Evolutionary conservation across 2,329 filamentous ascomycete genomes (phyloP).

Genomic region (Colletotrichum zoysiae): DNA sequence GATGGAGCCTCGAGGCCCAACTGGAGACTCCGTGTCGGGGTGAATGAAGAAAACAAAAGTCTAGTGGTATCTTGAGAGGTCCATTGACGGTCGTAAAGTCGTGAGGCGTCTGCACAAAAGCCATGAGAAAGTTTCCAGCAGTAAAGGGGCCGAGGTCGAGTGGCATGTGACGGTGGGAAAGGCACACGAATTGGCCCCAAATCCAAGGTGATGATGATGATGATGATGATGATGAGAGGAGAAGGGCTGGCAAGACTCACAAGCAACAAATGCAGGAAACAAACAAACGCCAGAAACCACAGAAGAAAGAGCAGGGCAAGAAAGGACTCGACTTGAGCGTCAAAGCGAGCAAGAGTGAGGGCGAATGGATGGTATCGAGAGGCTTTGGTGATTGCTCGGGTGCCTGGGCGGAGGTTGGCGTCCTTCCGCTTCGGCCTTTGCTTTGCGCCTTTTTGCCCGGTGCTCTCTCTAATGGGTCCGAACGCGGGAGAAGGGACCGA

Average conservation of each 20-base stretch:
- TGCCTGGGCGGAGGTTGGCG: conserved; percentile 3
- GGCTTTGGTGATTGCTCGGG: conserved; percentile 22
- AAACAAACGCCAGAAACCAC: conserved; percentile 42
- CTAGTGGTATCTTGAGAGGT: conserved; percentile 53
- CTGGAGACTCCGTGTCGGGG: conserved; percentile 11
- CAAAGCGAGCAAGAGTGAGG: conserved; percentile 22
- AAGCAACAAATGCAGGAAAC: conserved; percentile 37
- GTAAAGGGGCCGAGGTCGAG: background rate
- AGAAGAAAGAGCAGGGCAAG: conserved; percentile 11
- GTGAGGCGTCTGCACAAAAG: conserved; percentile 43
- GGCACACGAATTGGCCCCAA: too few species aligned
- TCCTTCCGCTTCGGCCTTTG: conserved; percentile 18
- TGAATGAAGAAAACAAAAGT: conserved; percentile 41
- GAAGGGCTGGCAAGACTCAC: conserved; percentile 26
- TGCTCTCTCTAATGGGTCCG: conserved; percentile 12
- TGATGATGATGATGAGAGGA: conserved; percentile 5
- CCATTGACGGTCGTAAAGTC: conserved; percentile 52
- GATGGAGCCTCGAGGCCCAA: conserved; percentile 1
- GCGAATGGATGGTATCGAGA: conserved; percentile 1
- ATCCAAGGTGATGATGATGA: background rate
- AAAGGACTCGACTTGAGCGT: conserved; percentile 13
- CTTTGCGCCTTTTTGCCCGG: conserved; percentile 21
- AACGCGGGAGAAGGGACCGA: conserved; percentile 20
- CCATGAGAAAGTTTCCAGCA: conserved; percentile 28
- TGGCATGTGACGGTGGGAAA: background rate